Percentiles rank a stretch among this genome's conserved stretches.
Conservation (phyloP, 306 rosid genomes). For the Cotoneaster glaucophyllus region DNA sequence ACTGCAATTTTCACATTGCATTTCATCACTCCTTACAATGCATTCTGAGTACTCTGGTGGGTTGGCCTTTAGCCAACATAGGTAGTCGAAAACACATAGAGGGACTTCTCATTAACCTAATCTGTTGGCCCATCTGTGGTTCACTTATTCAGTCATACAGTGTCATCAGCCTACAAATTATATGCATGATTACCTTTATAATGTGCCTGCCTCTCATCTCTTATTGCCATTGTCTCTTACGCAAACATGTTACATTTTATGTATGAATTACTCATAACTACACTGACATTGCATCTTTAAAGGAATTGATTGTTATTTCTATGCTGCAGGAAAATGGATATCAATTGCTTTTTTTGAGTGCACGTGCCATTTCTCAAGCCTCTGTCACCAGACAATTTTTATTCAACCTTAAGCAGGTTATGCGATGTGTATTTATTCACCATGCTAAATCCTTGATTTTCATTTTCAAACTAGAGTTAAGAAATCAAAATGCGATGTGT, state of each 20-base stretch:
- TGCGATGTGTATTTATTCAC: no score
- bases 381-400: constrained; percentile 77
- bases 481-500: not conserved
- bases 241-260: not conserved
- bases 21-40: constrained; percentile 5
- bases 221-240: not conserved
- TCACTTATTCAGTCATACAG: constrained; percentile 1
- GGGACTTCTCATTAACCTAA: not conserved
- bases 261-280: not conserved
- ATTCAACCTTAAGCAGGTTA: constrained; percentile 84
- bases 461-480: constrained; percentile 1
- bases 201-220: not conserved
- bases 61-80: not conserved
- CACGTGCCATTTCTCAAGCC: constrained; percentile 96
- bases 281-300: not conserved
- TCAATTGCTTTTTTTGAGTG: constrained; percentile 91
- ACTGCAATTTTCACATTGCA: constrained; percentile 12
- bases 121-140: constrained; percentile 18
- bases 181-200: not conserved
- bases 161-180: not conserved
- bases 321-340: constrained; percentile 86
- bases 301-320: constrained; percentile 5
- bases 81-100: not conserved
- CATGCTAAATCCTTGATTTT: constrained; percentile 12
- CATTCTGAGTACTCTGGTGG: constrained; percentile 15